Conservation (phyloP, 2,329 filamentous ascomycete genomes). For the Drechslera avenae region DNA sequence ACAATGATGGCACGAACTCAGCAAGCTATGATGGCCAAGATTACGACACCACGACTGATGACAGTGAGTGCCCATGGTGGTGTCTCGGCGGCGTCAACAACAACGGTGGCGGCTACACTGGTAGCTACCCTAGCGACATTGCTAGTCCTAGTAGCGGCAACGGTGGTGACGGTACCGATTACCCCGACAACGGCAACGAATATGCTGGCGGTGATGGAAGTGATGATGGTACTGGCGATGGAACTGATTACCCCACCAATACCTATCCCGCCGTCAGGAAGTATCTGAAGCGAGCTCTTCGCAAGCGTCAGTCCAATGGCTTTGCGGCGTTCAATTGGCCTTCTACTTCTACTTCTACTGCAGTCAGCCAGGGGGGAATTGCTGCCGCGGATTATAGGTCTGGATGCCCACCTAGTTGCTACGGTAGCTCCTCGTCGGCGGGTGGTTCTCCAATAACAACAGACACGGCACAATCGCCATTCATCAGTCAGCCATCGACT, state of each 20-base stretch:
- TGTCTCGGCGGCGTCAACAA: neutral
- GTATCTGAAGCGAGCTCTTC: neutral
- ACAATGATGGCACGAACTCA: too few species aligned
- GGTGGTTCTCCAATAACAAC: too few species aligned
- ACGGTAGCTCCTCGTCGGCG: neutral
- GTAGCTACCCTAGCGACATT: neutral
- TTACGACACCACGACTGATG: neutral
- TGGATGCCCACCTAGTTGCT: too few species aligned
- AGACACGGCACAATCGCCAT: too few species aligned
- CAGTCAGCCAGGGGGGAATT: neutral
- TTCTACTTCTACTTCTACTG: neutral
- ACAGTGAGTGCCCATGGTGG: neutral
- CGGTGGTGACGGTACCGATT: too few species aligned
- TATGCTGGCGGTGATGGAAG: neutral
- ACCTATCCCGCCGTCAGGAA: neutral
- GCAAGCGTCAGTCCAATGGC: conserved; percentile 2
- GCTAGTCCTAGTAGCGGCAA: neutral
- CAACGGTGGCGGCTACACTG: neutral
- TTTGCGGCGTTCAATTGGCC: conserved; percentile 20
- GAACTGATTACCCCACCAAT: neutral
- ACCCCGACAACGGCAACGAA: too few species aligned
- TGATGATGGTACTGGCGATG: neutral
- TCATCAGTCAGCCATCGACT: too few species aligned
- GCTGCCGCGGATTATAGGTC: too few species aligned
- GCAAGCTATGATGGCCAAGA: neutral